Evolutionary conservation across 805 yeast genomes (phyloP).

Genomic region (Saccharomycopsis synnaedendra): DNA sequence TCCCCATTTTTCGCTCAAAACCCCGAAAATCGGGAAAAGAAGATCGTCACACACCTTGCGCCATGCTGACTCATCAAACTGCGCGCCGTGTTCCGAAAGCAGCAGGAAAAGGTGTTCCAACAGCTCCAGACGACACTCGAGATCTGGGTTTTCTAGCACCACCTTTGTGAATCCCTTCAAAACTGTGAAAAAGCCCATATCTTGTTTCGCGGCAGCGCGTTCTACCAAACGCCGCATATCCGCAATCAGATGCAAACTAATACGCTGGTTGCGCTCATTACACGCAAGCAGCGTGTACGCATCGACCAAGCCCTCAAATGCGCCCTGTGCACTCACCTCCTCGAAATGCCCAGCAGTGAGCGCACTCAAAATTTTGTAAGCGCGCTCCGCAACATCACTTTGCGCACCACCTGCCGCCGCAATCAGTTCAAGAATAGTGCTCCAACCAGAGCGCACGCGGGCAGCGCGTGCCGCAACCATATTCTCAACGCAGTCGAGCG

Average conservation of each 20-base stretch:
- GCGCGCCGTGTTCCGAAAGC: constrained; percentile 65
- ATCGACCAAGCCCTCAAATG: constrained; percentile 48
- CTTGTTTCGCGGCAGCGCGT: constrained; percentile 18
- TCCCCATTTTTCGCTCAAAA: constrained; percentile 64
- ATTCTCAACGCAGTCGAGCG: constrained; percentile 78
- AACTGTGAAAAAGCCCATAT: constrained; percentile 68
- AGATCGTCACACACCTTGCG: constrained; percentile 63
- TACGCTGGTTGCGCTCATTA: constrained; percentile 71
- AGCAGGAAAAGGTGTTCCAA: constrained; percentile 74
- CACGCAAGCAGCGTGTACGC: constrained; percentile 77
- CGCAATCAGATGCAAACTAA: constrained; percentile 72
- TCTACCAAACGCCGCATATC: constrained; percentile 52
- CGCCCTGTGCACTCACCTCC: constrained; percentile 59
- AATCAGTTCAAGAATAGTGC: constrained; percentile 48
- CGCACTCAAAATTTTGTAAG: constrained; percentile 45
- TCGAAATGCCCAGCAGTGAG: constrained; percentile 53
- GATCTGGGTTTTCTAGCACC: constrained; percentile 85
- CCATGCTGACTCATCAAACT: constrained; percentile 75
- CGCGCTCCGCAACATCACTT: background rate
- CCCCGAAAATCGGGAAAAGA: constrained; percentile 82
- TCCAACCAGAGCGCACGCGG: constrained; percentile 89
- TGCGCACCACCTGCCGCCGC: constrained; percentile 2
- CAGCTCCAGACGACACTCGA: constrained; percentile 88
- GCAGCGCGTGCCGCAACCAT: constrained; percentile 68
- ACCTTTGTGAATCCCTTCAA: constrained; percentile 76